phyloP scores from a whole-genome alignment of 2,329 filamentous ascomycete genomes.

The Hirsutella minnesotensis region DNA sequence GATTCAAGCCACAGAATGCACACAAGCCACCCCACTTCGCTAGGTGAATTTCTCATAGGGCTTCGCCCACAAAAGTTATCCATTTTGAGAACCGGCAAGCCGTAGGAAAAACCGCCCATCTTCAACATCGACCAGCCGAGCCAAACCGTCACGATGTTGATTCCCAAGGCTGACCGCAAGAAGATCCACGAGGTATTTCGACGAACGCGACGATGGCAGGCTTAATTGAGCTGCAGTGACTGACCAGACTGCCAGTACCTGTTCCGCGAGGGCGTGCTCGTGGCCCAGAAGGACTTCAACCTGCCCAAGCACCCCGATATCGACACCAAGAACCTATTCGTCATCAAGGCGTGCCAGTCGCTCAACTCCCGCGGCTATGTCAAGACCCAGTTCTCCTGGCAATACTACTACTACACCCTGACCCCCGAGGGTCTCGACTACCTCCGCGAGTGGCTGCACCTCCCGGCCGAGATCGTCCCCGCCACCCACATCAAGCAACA shows the following conservation, averaged over 20 bases:
- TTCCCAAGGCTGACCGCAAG: constrained; percentile 99
- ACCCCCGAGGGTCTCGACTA: constrained; percentile 99
- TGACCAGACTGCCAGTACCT: constrained; percentile 56
- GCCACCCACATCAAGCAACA: constrained; percentile 99
- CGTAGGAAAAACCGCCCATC: constrained; percentile 25
- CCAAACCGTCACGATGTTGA: constrained; percentile 69
- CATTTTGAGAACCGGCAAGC: constrained; percentile 28
- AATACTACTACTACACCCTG: constrained; percentile 99
- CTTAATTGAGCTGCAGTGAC: constrained; percentile 6
- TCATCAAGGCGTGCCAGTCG: constrained; percentile 98
- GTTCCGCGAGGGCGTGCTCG: constrained; percentile 87
- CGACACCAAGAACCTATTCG: constrained; percentile 98
- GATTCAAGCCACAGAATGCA: constrained; percentile 14
- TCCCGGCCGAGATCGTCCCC: constrained; percentile 97
- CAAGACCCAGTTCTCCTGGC: constrained; percentile 99
- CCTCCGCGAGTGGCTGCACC: constrained; percentile 99
- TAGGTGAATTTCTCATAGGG: constrained; percentile 25
- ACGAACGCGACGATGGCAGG: constrained; percentile 2
- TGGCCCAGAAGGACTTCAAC: constrained; percentile 99
- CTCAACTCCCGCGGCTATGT: constrained; percentile 95
- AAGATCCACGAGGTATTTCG: constrained; percentile 80
- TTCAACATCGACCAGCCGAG: constrained; percentile 38
- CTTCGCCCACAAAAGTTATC: constrained; percentile 33
- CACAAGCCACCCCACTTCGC: constrained; percentile 20
- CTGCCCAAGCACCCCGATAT: constrained; percentile 95